phyloP scores from a whole-genome alignment of 2,329 filamentous ascomycete genomes.

The Phaeosphaeria sp. region DNA sequence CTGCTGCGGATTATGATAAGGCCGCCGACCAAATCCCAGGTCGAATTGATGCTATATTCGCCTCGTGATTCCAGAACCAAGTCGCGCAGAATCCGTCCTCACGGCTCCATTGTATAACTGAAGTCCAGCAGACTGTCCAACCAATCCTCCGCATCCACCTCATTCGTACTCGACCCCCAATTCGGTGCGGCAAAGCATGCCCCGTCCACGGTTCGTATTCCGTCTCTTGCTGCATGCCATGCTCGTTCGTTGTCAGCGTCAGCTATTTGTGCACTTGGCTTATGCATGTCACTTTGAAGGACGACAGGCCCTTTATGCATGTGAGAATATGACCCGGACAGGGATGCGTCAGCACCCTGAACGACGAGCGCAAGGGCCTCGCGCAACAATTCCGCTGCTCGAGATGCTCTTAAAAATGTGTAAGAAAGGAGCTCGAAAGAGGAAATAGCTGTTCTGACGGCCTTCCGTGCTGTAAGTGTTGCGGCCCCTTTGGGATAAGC shows the following conservation, averaged over 20 bases:
- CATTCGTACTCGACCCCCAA: not conserved
- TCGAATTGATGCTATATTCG: not conserved
- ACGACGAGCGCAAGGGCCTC: constrained; percentile 41
- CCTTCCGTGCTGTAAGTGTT: constrained; percentile 38
- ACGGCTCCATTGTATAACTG: not conserved
- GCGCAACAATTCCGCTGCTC: constrained; percentile 43
- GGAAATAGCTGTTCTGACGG: constrained; percentile 43
- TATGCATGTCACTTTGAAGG: not conserved
- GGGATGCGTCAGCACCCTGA: constrained; percentile 8
- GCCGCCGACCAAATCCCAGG: not conserved
- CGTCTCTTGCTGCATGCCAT: not conserved
- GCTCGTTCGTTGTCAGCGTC: not conserved
- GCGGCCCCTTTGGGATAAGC: constrained; percentile 44
- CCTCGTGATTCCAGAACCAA: not conserved
- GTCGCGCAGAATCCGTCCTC: not conserved
- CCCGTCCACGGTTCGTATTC: not conserved
- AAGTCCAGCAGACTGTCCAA: not conserved
- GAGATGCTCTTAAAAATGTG: constrained; percentile 39
- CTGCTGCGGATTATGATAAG: no score
- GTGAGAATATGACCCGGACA: not conserved
- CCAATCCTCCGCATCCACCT: not conserved
- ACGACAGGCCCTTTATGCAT: not conserved
- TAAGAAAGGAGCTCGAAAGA: constrained; percentile 49
- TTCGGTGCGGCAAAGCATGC: not conserved
- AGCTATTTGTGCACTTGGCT: not conserved